These are phyloP conservation scores for Favolaschia claudopus DNA, from an alignment of 768 basidiomycete genomes.

Conservation along the genomic window DNA sequence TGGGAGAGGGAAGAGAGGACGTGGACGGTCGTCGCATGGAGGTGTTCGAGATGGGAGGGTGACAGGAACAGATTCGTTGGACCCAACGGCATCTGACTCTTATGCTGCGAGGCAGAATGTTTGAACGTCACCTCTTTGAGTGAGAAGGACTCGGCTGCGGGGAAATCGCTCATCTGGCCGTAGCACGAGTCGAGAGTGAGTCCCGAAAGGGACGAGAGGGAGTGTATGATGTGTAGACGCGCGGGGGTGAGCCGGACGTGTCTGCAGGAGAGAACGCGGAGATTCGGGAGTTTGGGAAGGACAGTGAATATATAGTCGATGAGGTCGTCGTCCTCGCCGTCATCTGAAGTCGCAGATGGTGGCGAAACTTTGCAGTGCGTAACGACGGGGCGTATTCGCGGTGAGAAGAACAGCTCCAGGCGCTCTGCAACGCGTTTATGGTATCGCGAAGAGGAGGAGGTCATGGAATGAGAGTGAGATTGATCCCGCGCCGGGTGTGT, in stretches of 20 bases:
- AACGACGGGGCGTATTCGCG: slow-evolving; percentile 43
- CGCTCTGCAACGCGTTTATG: slow-evolving; percentile 37
- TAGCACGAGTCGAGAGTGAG: slow-evolving; percentile 40
- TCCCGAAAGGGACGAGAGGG: slow-evolving; percentile 35
- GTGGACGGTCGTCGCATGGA: slow-evolving; percentile 38
- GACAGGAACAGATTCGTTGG: slow-evolving; percentile 25
- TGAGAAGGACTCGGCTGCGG: not conserved
- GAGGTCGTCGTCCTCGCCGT: slow-evolving; percentile 36
- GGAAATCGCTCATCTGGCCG: slow-evolving; percentile 5
- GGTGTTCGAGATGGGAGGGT: slow-evolving; percentile 34
- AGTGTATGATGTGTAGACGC: slow-evolving; percentile 40
- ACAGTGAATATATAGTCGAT: slow-evolving; percentile 39
- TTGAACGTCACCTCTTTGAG: slow-evolving; percentile 12
- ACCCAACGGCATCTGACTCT: not conserved
- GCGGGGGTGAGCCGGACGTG: slow-evolving; percentile 41
- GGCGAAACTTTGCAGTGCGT: slow-evolving; percentile 44
- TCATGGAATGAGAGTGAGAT: slow-evolving; percentile 34
- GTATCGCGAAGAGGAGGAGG: slow-evolving; percentile 31
- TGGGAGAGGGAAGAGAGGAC: slow-evolving; percentile 32
- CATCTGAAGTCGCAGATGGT: slow-evolving; percentile 39
- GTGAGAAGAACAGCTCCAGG: slow-evolving; percentile 38
- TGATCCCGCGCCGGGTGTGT: slow-evolving; percentile 39
- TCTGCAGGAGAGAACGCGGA: slow-evolving; percentile 42
- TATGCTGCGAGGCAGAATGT: slow-evolving; percentile 14
- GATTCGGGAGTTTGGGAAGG: slow-evolving; percentile 40